Base-by-base conservation (phyloP, 78 protist species). In the Ministeria vibrans region DNA sequence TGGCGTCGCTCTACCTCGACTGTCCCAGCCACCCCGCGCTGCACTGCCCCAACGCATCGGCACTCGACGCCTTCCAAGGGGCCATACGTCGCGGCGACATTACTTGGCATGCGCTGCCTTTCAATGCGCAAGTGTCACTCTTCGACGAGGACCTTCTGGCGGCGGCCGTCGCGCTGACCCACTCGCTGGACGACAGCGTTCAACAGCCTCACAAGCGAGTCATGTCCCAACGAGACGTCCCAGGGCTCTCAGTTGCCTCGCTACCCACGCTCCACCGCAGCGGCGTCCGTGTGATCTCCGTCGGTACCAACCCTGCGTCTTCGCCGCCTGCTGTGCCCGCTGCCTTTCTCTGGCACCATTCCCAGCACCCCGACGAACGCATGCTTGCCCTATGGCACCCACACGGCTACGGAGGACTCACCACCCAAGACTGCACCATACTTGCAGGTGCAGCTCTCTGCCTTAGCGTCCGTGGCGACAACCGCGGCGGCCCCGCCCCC, bases 221-320 rank as follows among this genome's bases (percentile, higher is more conserved):
- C 78, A 0, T 74, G 34, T 74, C 78, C 45, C 78, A 74, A 42
- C 78, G 78, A 34, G 78, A 74, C 13, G 78, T 74, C 23, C 78
- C 78, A 3, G 55, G 55, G 28, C 7, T 46, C 28, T 18, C 55
- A 7, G 55, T 7, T 13, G 28, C 13, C 55, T 7, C 55, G 13
- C 70, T 63, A 15, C n/a, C 9, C 18, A 34, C 70, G n/a, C 51
- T 71, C 27, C 32, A 5, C 30, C 1, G 41, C 45, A 2, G 25
- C 39, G 77, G 77, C 41, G 78, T 74, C 42, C 62, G 30, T n/a
- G 78, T 64, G 34, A 0, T 74, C 28, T 49, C 66, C 25, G 0
- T 74, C 5, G 78, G 78, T 44, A 22, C 41, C 61, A 74, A 74
- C 64, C 66, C 66, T 44, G 78, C 34, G 13, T n/a, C 41, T 34